Conservation (phyloP, 2,329 filamentous ascomycete species). For the Hawksworthiomyces lignivorus region DNA sequence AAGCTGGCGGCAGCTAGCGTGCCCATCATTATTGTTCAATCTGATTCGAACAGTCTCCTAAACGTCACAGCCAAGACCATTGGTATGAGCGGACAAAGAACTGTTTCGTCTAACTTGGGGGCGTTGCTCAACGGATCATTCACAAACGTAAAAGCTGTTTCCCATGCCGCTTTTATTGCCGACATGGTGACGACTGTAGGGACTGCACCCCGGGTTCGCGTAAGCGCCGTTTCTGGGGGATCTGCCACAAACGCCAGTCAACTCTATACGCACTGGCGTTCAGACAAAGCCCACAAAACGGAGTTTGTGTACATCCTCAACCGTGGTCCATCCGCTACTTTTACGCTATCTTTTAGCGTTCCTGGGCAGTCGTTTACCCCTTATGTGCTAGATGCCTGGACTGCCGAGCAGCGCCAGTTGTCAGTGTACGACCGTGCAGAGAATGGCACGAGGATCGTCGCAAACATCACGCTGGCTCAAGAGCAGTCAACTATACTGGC, state of each 20-base stretch:
- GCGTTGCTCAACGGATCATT: conserved; percentile 6
- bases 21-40: conserved; percentile 17
- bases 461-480: conserved; percentile 4
- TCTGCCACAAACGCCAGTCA: conserved; percentile 19
- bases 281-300: conserved; percentile 17
- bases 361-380: not conserved
- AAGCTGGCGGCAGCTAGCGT: conserved; percentile 15
- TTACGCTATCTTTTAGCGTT: conserved; percentile 16
- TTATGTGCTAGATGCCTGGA: conserved; percentile 31
- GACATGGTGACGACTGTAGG: not conserved
- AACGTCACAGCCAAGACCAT: conserved; percentile 2
- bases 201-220: conserved; percentile 1
- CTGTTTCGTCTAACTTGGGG: conserved; percentile 14
- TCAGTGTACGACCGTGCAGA: conserved; percentile 8
- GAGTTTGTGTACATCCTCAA: conserved; percentile 35
- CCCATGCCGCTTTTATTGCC: not conserved
- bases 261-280: conserved; percentile 28
- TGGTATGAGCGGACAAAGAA: conserved; percentile 27
- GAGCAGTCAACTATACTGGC: conserved; percentile 11
- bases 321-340: conserved; percentile 1
- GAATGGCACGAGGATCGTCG: not conserved
- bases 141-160: conserved; percentile 2
- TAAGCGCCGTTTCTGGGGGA: conserved; percentile 16
- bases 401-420: conserved; percentile 26
- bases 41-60: not conserved